Base-by-base conservation (phyloP, 2,329 filamentous ascomycete genomes). In the Aureobasidium subglaciale region DNA sequence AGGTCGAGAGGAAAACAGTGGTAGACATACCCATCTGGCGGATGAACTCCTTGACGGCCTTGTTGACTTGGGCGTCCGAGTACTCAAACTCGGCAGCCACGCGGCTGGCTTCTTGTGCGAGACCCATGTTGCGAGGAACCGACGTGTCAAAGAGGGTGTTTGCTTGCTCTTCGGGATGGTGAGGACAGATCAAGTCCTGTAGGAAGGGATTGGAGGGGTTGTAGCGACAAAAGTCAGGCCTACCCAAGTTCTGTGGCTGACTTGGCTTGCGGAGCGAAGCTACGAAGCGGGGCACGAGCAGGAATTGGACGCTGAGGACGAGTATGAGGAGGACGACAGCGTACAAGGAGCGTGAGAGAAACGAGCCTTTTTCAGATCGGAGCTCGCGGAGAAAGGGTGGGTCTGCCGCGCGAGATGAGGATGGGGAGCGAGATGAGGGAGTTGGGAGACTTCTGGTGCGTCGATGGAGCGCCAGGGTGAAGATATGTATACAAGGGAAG, bases 21-120 rank as follows among this genome's bases (percentile, higher is more conserved):
- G n/a, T 10, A 37, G 41, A 79, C 76, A 60, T 65, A 84, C 87
- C 78, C 85, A 96, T 91, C 75, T 97, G 85, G 59, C 78, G 77
- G 62, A 96, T 81, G 68, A 96, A 99, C 70, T 96, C 90, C 61
- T 83, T 77, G 59, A 96, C 90, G 61, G 84, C 88, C 65, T 79
- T 82, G 70, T 90, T 89, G 66, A 96, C 80, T 71, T 90, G 81
- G 53, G 85, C 82, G 64, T 90, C 80, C 59, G 83, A 78, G 73
- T 91, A 92, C 55, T 95, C 88, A 73, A 97, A 97, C 71, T 93
- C 83, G 63, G 82, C 82, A 65, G 88, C 87, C 66, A 96, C 83
- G 67, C 82, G 83, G 78, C 85, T 84, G 58, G 90, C 89, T 73
- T 92, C 87, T 60, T 84, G 80, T 61, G 80, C 70, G 58, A 85